Evolutionary conservation across 345 rosid species (phyloP).

Genomic region (Pseudoturritis turrita): DNA sequence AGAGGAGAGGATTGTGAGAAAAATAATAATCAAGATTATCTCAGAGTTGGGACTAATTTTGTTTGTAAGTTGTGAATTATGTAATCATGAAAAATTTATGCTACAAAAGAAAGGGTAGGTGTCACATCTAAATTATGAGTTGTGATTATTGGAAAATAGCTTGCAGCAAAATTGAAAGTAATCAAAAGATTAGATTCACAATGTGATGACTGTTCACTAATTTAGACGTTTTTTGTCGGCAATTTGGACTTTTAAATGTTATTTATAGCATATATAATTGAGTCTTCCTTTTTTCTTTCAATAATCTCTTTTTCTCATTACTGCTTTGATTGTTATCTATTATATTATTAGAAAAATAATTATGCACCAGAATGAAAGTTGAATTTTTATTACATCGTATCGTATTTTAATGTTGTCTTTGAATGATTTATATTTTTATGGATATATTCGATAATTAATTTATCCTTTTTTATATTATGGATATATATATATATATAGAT

Average conservation of each 20-base stretch:
- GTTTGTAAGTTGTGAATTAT: constrained; percentile 8
- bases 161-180: background rate
- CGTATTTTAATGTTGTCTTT: too few relatives aligned
- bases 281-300: background rate
- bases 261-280: background rate
- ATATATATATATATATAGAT: too few relatives aligned
- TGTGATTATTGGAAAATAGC: constrained; percentile 13
- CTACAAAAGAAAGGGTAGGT: constrained; percentile 2
- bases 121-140: constrained; percentile 24
- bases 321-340: background rate
- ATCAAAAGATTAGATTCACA: constrained; percentile 5
- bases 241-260: constrained; percentile 6
- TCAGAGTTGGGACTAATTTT: constrained; percentile 1
- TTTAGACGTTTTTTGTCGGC: constrained; percentile 29
- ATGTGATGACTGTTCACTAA: constrained; percentile 7
- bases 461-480: too few relatives aligned
- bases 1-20: background rate
- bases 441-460: too few relatives aligned
- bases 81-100: background rate
- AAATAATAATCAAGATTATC: background rate
- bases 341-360: too few relatives aligned
- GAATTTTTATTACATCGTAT: too few relatives aligned
- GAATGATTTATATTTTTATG: too few relatives aligned
- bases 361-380: too few relatives aligned
- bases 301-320: background rate